These are phyloP conservation scores for Aspergillus sclerotioniger DNA, from an alignment of 495 filamentous ascomycete species.

Conservation along the genomic window DNA sequence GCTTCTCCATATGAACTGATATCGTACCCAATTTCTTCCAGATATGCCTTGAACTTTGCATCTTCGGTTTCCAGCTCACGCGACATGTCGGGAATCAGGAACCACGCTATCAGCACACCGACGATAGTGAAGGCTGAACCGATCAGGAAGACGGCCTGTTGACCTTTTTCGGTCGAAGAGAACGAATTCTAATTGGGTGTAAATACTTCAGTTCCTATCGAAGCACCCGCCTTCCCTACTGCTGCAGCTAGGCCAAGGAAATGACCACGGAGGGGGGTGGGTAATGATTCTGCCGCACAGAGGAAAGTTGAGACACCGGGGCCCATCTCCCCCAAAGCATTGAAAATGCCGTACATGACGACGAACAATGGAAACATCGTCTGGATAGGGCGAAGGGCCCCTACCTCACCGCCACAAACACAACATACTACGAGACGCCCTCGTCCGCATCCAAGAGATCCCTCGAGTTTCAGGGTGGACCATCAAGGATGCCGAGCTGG, in stretches of 20 bases:
- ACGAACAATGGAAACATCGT: conserved; percentile 48
- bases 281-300: conserved; percentile 47
- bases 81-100: conserved; percentile 44
- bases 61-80: conserved; percentile 47
- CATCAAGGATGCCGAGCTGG: too few relatives aligned
- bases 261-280: conserved; percentile 50
- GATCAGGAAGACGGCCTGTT: conserved; percentile 48
- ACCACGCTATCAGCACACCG: conserved; percentile 43
- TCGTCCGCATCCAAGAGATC: too few relatives aligned
- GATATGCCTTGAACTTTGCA: conserved; percentile 40
- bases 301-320: conserved; percentile 48
- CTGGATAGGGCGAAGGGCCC: conserved; percentile 41
- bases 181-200: conserved; percentile 44
- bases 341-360: conserved; percentile 52
- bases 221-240: conserved; percentile 49
- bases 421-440: too few relatives aligned
- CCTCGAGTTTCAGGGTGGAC: too few relatives aligned
- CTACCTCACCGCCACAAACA: conserved; percentile 8
- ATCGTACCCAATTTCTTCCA: conserved; percentile 43
- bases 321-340: conserved; percentile 46
- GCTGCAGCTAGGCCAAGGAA: conserved; percentile 49
- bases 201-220: conserved; percentile 48
- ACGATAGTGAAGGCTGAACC: conserved; percentile 41
- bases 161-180: conserved; percentile 33
- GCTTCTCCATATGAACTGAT: conserved; percentile 24